phyloP scores from a whole-genome alignment of 768 basidiomycete species.

The Rhizopogon roseolus region DNA sequence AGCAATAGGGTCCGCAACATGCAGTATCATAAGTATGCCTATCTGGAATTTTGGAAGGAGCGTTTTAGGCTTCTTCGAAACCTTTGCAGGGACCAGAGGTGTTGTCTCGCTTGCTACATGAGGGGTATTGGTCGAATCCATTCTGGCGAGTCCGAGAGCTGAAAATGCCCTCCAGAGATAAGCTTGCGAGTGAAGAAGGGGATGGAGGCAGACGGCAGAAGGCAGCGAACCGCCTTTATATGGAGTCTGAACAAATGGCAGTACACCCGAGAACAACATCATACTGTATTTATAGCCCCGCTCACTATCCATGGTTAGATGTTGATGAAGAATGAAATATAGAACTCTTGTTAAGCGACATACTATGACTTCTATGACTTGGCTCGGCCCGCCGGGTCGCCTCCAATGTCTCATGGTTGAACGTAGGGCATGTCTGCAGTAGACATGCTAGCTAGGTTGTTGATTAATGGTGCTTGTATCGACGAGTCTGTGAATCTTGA shows the following conservation, averaged over 20 bases:
- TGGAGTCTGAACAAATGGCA: too few relatives aligned
- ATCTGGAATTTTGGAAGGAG: conserved; percentile 52
- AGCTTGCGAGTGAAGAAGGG: background rate
- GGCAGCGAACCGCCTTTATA: background rate
- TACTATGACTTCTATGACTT: background rate
- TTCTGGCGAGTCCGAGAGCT: too few relatives aligned
- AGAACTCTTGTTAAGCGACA: background rate
- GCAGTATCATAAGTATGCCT: conserved; percentile 40
- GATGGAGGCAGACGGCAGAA: background rate
- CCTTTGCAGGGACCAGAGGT: background rate
- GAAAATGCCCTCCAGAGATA: background rate
- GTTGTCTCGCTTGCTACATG: background rate
- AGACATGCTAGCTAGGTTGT: too few relatives aligned
- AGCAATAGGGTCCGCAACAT: conserved; percentile 52
- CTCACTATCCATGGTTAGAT: background rate
- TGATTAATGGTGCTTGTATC: too few relatives aligned
- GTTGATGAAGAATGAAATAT: background rate
- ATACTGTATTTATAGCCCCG: background rate
- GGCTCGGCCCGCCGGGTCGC: background rate
- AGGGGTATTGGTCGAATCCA: background rate
- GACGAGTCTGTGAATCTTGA: too few relatives aligned
- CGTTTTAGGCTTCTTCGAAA: conserved; percentile 20
- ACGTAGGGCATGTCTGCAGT: too few relatives aligned
- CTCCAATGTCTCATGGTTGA: too few relatives aligned
- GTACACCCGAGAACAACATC: background rate